phyloP scores from a whole-genome alignment of 2,329 filamentous ascomycete genomes.

The Didymella exigua region DNA sequence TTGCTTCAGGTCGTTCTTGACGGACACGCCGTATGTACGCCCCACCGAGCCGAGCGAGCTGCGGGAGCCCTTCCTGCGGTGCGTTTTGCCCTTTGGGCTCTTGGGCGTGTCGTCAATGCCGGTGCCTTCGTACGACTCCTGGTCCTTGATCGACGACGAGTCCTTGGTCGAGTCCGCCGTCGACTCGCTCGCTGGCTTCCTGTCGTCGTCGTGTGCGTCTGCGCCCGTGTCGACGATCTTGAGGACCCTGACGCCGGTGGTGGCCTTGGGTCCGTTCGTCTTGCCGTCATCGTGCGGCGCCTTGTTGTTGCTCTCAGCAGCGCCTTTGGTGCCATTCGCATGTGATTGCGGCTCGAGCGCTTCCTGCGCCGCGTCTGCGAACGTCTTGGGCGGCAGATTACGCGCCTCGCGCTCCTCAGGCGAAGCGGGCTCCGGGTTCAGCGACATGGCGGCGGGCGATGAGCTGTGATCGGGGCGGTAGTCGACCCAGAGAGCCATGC shows the following conservation, averaged over 20 bases:
- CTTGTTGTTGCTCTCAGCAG: conserved; percentile 3
- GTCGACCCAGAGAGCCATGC: conserved; percentile 16
- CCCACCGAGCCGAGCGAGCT: conserved; percentile 41
- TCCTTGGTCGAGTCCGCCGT: conserved; percentile 8
- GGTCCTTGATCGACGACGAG: conserved; percentile 17
- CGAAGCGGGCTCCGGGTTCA: conserved; percentile 50
- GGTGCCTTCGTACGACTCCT: conserved; percentile 38
- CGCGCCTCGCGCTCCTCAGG: conserved; percentile 48
- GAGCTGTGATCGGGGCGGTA: conserved; percentile 12
- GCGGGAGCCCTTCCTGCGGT: conserved; percentile 38
- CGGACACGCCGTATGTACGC: conserved; percentile 35
- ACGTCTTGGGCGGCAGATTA: conserved; percentile 51
- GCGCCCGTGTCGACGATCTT: conserved; percentile 15
- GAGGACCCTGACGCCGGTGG: conserved; percentile 10
- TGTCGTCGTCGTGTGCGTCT: conserved; percentile 8
- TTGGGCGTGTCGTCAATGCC: conserved; percentile 42
- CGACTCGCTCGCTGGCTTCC: conserved; percentile 1
- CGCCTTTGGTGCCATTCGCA: conserved; percentile 24
- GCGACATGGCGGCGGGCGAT: conserved; percentile 43
- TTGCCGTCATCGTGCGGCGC: conserved; percentile 13
- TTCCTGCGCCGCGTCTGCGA: conserved; percentile 50
- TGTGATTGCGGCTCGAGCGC: conserved; percentile 36
- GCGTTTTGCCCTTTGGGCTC: conserved; percentile 37
- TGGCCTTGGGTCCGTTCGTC: conserved; percentile 23
- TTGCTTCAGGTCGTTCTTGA: conserved; percentile 15